These are phyloP conservation scores for Entomortierella parvispora DNA, from an alignment of 192 early-diverging fungal species.

Conservation along the genomic window DNA sequence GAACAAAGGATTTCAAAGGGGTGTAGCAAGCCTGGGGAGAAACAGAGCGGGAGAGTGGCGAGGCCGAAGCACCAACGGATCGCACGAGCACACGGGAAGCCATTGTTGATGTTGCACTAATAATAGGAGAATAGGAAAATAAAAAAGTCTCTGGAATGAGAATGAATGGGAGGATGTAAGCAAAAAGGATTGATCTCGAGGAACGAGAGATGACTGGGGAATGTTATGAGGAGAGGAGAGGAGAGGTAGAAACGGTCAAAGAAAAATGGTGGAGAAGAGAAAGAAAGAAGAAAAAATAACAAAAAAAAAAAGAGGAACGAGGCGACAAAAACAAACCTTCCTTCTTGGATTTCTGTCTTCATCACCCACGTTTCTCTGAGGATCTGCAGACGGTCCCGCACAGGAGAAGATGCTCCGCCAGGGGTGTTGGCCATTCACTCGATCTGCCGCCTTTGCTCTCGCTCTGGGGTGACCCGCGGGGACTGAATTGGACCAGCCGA, in stretches of 20 bases:
- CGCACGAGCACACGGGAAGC: conserved; percentile 7
- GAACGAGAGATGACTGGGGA: not conserved
- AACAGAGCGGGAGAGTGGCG: not conserved
- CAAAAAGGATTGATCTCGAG: not conserved
- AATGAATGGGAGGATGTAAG: not conserved
- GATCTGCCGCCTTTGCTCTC: no score
- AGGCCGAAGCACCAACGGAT: not conserved
- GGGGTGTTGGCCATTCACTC: no score
- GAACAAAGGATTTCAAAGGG: conserved; percentile 16
- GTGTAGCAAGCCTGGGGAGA: not conserved
- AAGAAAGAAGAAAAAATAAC: not conserved
- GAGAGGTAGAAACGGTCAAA: not conserved
- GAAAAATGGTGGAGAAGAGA: not conserved
- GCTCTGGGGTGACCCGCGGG: no score
- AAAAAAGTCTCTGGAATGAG: no score
- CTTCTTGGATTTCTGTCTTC: no score
- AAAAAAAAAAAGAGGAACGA: not conserved
- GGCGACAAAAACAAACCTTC: no score
- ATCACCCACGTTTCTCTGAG: no score
- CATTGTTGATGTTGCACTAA: not conserved
- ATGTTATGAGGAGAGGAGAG: not conserved
- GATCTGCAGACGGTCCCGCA: no score
- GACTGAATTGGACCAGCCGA: no score
- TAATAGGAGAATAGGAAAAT: no score
- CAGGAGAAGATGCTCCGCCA: no score